Conservation (phyloP, 139 green algal species). For the Coccomyxa sp. region DNA sequence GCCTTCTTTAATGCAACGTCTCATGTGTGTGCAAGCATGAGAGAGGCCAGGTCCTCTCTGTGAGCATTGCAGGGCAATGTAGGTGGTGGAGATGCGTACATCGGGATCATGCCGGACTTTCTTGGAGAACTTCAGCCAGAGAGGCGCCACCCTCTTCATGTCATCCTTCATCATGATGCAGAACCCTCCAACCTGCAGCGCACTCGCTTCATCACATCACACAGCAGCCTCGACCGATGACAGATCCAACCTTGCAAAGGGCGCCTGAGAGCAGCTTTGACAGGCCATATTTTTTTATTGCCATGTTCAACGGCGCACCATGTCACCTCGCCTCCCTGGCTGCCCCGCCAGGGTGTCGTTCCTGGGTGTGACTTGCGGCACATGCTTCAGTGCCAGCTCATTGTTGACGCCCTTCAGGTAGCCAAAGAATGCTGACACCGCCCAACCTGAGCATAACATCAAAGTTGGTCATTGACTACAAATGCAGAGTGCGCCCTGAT, state of each 20-base stretch:
- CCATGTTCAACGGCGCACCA: no score
- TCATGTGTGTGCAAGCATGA: no score
- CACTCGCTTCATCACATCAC: no score
- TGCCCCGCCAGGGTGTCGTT: constrained; percentile 20
- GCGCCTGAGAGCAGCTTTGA: no score
- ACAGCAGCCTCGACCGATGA: no score
- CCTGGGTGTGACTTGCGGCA: neutral
- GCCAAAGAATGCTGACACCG: constrained; percentile 22
- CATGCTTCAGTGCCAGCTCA: constrained; percentile 39
- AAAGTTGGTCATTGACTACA: neutral
- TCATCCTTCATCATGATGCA: constrained; percentile 76
- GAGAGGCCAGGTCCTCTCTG: no score
- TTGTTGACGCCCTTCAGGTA: constrained; percentile 47
- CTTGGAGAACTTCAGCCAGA: constrained; percentile 49
- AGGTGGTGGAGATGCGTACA: constrained; percentile 9
- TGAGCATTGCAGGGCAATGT: no score
- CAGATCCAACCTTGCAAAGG: no score
- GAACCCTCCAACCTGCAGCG: constrained; percentile 68
- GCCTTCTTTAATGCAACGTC: no score
- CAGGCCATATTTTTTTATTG: no score
- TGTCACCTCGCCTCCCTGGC: constrained; percentile 30
- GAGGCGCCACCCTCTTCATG: constrained; percentile 61
- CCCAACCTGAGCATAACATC: constrained; percentile 3
- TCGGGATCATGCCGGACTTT: constrained; percentile 35
- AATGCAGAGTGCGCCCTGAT: neutral